Base-by-base conservation (phyloP, 768 basidiomycete species). In the Leccinum fibrillosum region DNA sequence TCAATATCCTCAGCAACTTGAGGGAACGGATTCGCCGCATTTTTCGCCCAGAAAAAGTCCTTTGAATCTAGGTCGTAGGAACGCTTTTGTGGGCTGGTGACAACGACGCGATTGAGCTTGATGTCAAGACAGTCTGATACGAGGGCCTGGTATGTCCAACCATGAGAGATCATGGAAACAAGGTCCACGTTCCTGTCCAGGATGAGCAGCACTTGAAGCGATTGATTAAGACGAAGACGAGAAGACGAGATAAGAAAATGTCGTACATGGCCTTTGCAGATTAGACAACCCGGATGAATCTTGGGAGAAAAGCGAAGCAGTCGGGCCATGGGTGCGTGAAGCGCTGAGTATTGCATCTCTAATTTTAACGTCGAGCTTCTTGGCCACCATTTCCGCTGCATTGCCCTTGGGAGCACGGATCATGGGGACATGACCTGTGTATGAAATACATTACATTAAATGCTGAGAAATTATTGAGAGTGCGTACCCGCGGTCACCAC, bases 1-100 rank as follows among this genome's bases (percentile, higher is more conserved):
- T 99, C 94, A 53, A 99, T 98, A 62, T 98, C 96, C 70, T 97
- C 97, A 2, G 97, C 96, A 4, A 99, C 97, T 64, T 97, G 92
- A 39, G 97, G 97, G 80, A 99, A 99, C 5, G 96, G 96, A 59
- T 90, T 92, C 8, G 92, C 87, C 1, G 95, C 93, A 67, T 98
- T 97, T 71, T 91, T 93, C 2, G 87, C 89, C 97, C 97, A 99
- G 78, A 99, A 99, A 75, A 97, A 99, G 73, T 99, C 97, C 68
- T 96, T 98, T 21, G 92, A 88, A 74, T 98, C 97, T 34, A 99
- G 86, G 74, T 99, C 97, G 65, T 98, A 98, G 1, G 92, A 87
- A 53, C 82, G 76, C 74, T 76, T 93, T 89, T 75, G 88, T 54
- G 88, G 81, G 53, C 82, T 82, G 1, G 85, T 80, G 32, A 99